Evolutionary conservation across 2,329 filamentous ascomycete species (phyloP).

Genomic region (Pyricularia pennisetigena): DNA sequence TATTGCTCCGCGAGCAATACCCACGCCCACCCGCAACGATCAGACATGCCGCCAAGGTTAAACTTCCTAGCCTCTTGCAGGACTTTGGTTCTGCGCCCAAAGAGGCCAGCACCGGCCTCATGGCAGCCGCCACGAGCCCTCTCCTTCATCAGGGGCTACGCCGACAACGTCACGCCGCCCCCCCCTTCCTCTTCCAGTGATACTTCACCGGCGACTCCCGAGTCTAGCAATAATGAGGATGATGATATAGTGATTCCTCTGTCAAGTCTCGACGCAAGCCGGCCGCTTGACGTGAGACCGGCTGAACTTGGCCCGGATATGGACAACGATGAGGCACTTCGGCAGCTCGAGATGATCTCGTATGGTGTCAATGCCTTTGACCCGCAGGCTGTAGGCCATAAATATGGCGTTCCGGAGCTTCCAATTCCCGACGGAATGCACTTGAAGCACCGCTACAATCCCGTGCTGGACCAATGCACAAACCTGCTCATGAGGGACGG

Average conservation of each 20-base stretch:
- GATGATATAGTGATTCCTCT: conserved; percentile 1
- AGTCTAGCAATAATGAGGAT: neutral
- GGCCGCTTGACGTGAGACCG: conserved; percentile 6
- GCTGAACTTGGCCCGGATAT: conserved; percentile 24
- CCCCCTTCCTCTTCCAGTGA: neutral
- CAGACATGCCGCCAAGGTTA: conserved; percentile 44
- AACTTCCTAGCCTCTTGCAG: conserved; percentile 35
- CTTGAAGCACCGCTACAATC: conserved; percentile 76
- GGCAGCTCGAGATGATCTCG: conserved; percentile 21
- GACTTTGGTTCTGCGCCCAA: conserved; percentile 27
- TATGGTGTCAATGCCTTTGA: conserved; percentile 22
- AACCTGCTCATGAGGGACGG: conserved; percentile 87
- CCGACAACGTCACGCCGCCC: neutral
- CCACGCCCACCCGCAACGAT: conserved; percentile 6
- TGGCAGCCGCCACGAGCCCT: conserved; percentile 6
- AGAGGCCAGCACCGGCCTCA: conserved; percentile 17
- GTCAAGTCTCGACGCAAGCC: conserved; percentile 6
- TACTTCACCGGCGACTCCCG: neutral
- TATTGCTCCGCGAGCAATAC: conserved; percentile 2
- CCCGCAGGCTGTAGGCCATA: conserved; percentile 45
- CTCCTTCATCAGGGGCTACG: conserved; percentile 3
- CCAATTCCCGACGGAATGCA: conserved; percentile 53
- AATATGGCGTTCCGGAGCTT: conserved; percentile 63
- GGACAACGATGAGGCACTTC: conserved; percentile 32
- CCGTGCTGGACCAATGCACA: conserved; percentile 76